Conservation (phyloP, 352 stramenopile genomes). For the Globisporangium yorkense region DNA sequence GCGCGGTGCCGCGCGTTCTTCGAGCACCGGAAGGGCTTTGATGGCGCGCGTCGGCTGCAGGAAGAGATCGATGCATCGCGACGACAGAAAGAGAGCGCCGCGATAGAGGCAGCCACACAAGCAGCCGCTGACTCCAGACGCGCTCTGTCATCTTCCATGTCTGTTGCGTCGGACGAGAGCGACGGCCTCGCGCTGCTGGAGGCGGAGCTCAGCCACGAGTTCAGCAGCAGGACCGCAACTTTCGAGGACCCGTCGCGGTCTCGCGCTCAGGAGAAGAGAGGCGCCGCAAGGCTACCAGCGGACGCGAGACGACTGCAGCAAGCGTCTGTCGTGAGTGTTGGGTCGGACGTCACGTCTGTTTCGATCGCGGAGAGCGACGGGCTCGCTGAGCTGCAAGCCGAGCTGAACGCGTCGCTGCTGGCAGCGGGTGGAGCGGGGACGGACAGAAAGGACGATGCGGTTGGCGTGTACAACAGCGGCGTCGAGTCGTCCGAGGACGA, state of each 20-base stretch:
- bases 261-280: background rate
- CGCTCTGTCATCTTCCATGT: conserved; percentile 6
- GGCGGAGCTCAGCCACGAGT: conserved; percentile 23
- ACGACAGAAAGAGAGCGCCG: background rate
- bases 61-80: background rate
- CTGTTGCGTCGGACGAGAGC: conserved; percentile 23
- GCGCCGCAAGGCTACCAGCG: background rate
- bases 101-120: background rate
- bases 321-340: conserved; percentile 2
- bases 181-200: conserved; percentile 43
- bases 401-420: conserved; percentile 13
- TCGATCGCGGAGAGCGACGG: conserved; percentile 12
- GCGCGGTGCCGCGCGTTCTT: conserved; percentile 3
- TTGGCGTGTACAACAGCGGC: background rate
- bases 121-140: background rate
- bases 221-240: background rate
- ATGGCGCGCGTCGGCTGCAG: background rate
- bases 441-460: background rate
- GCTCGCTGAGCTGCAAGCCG: conserved; percentile 26
- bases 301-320: background rate
- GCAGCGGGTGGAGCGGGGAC: background rate
- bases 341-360: background rate
- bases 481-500: background rate
- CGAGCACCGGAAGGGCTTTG: background rate
- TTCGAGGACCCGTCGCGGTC: background rate